These are phyloP conservation scores for Colletotrichum gloeosporioides DNA, from an alignment of 2,329 filamentous ascomycete genomes.

Conservation along the genomic window DNA sequence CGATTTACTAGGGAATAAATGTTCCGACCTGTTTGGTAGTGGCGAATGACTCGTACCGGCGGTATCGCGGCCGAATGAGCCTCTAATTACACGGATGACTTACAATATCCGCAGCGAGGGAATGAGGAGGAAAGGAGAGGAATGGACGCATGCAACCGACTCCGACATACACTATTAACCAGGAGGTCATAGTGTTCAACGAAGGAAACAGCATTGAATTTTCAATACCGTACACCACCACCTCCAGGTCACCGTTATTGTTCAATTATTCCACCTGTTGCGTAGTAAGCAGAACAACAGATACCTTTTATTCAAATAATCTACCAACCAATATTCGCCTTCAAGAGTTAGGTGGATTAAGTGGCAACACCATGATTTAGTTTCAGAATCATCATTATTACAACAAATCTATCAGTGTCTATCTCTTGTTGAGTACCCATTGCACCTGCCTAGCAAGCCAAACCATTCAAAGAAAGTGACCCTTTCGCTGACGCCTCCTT, in stretches of 20 bases:
- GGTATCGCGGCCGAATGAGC: background rate
- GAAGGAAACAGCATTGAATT: background rate
- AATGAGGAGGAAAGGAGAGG: background rate
- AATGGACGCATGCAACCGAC: background rate
- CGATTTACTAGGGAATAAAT: background rate
- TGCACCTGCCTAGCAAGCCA: background rate
- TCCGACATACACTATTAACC: background rate
- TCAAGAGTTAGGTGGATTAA: background rate
- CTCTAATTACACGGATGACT: fast-evolving
- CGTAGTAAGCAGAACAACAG: fast-evolving
- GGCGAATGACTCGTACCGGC: background rate
- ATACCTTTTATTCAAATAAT: fast-evolving
- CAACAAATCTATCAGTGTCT: background rate
- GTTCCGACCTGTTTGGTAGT: background rate
- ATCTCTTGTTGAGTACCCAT: background rate
- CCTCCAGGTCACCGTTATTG: background rate
- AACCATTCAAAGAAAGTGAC: background rate
- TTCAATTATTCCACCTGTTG: background rate
- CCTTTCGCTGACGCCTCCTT: background rate
- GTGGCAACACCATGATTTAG: background rate
- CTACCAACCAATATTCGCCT: background rate
- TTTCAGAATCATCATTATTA: background rate
- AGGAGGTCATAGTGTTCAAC: background rate
- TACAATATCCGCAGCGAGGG: background rate
- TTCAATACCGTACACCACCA: fast-evolving